Evolutionary conservation across 192 early-diverging fungal species (phyloP), one percentile per base, ranked within the genome.

Genomic region (Coemansia sp.): DNA sequence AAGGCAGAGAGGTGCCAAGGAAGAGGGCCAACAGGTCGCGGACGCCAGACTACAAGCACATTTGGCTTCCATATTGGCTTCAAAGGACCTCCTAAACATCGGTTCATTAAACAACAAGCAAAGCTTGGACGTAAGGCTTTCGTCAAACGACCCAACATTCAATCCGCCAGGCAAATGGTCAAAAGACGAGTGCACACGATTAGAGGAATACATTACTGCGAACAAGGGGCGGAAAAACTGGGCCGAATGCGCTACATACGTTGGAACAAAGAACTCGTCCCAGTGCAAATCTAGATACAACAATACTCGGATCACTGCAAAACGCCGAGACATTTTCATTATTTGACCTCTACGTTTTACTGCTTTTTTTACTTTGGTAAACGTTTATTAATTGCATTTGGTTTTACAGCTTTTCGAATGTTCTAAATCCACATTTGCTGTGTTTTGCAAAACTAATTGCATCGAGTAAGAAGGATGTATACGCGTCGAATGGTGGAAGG

Each of bases 161-260:
- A 42, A 42, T 42, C 40, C 40, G 6, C 15, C 40, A 13, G 40
- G 15, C 12, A 23, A 31, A 18, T 55, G 52, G 52, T 30, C 52
- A 3, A 4, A 16, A 29, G 25, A 55, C 8, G 52, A 55, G 26
- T 26, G 25, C 7, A 28, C 25, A 3, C 7, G 26, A 28, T 28
- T 55, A 5, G 25, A 30, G 4, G 23, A 16, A 23, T 55, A n/a
- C 18, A 26, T 55, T 3, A 0, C 7, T 6, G 28, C 7, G 52
- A 55, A 23, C 15, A 55, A 2, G 30, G 52, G 52, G 4, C 8
- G 62, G 6, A 64, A 64, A 51, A 64, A 26, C 35, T 64, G 62
- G 62, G 34, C 42, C 0, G 20, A 55, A 3, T 64, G 62, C 15
- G 62, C 62, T 2, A 20, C 29, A 15, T 8, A 53, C 15, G 62